Evolutionary conservation across 2,329 filamentous ascomycete genomes (phyloP).

Genomic region (Chaetoscypha palmicola): DNA sequence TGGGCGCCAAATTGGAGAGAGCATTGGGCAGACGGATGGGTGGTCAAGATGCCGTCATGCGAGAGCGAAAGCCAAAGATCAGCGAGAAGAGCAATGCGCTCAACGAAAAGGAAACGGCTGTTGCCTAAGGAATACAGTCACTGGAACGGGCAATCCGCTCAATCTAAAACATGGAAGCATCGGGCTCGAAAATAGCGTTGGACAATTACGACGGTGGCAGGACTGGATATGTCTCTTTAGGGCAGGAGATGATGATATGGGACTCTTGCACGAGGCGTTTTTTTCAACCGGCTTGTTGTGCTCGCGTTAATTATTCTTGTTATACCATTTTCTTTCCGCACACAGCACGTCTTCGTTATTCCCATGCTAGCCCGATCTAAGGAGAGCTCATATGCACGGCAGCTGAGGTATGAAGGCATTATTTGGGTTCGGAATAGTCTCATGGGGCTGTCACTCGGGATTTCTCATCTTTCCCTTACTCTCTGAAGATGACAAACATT

Average conservation of each 20-base stretch:
- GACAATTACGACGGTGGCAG: too few species aligned
- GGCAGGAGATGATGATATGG: slow-evolving; percentile 6
- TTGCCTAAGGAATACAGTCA: too few species aligned
- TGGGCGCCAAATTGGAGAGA: slow-evolving; percentile 68
- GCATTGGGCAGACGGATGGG: slow-evolving; percentile 63
- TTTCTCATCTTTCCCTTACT: background rate
- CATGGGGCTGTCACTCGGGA: too few species aligned
- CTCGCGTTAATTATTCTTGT: slow-evolving; percentile 6
- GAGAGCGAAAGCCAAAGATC: slow-evolving; percentile 25
- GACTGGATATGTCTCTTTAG: too few species aligned
- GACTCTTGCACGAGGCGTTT: slow-evolving; percentile 10
- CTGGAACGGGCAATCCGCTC: too few species aligned
- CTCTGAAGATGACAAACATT: background rate
- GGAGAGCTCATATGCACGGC: too few species aligned
- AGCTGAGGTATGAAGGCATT: too few species aligned
- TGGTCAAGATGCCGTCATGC: slow-evolving; percentile 63
- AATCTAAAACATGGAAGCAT: slow-evolving; percentile 2
- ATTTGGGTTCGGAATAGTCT: background rate
- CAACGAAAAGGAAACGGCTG: slow-evolving; percentile 13
- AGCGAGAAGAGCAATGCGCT: slow-evolving; percentile 13
- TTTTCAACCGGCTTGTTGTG: slow-evolving; percentile 2
- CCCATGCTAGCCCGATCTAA: too few species aligned
- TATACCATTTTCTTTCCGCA: slow-evolving; percentile 10
- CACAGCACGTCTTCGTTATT: too few species aligned
- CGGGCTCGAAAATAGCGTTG: too few species aligned